Evolutionary conservation across 306 rosid species (phyloP).

Genomic region (Trifolium dubium): DNA sequence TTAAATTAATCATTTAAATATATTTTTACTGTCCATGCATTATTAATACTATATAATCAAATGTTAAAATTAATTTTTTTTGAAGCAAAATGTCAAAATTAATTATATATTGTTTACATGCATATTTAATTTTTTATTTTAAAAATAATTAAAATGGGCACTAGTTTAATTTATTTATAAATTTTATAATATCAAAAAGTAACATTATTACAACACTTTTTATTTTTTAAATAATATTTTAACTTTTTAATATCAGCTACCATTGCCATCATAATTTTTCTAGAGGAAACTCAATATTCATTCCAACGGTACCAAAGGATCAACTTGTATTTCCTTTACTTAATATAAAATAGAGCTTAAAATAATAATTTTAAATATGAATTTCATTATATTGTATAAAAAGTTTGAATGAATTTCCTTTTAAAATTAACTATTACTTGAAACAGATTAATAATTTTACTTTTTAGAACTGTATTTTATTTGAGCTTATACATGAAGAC

Average conservation of each 20-base stretch:
- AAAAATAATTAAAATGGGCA: background rate
- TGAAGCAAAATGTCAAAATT: no score
- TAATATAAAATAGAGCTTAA: no score
- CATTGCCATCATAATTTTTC: background rate
- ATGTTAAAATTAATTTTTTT: no score
- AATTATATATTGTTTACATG: background rate
- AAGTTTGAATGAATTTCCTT: no score
- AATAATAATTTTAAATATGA: no score
- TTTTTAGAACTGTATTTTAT: no score
- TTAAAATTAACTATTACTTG: no score
- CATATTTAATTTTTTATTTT: background rate
- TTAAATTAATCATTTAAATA: background rate
- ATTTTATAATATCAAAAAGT: background rate
- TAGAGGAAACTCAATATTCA: background rate
- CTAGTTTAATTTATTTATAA: background rate
- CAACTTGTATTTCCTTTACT: background rate
- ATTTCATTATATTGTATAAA: no score
- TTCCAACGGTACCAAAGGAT: background rate
- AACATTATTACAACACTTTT: background rate
- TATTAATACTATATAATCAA: background rate
- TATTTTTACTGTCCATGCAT: background rate
- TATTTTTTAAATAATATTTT: background rate
- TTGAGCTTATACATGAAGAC: no score
- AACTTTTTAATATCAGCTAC: background rate
- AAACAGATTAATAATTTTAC: no score